Evolutionary conservation across 2,329 filamentous ascomycete genomes (phyloP).

Genomic region (Monilinia aucupariae): DNA sequence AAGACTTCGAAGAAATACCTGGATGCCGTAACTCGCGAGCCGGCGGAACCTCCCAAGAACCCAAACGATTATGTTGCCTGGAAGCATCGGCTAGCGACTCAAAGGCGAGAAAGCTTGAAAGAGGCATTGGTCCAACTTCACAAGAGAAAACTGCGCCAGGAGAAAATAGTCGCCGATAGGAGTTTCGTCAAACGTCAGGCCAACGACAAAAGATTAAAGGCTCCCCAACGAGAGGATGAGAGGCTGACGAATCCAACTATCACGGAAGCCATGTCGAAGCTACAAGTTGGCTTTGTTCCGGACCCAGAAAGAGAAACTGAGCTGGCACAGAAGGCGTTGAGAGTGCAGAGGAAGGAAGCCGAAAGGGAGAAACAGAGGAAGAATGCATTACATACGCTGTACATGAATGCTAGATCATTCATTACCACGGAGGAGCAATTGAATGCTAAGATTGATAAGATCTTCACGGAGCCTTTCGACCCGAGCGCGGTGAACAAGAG

Average conservation of each 20-base stretch:
- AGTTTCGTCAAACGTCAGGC: constrained; percentile 45
- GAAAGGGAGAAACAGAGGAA: constrained; percentile 55
- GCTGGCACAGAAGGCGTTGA: constrained; percentile 42
- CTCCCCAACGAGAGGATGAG: constrained; percentile 70
- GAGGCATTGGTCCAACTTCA: constrained; percentile 67
- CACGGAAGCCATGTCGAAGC: constrained; percentile 44
- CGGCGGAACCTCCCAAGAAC: constrained; percentile 34
- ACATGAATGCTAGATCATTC: constrained; percentile 81
- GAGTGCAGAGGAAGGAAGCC: constrained; percentile 41
- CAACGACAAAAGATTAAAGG: constrained; percentile 47
- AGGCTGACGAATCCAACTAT: constrained; percentile 67
- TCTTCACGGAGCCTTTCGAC: constrained; percentile 53
- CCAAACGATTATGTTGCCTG: constrained; percentile 44
- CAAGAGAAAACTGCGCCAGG: constrained; percentile 51
- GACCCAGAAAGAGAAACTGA: constrained; percentile 59
- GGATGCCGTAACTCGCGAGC: constrained; percentile 50
- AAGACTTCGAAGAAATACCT: constrained; percentile 62
- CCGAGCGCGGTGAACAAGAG: constrained; percentile 5
- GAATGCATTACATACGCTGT: constrained; percentile 76
- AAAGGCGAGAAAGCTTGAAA: constrained; percentile 65
- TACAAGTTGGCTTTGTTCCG: constrained; percentile 47
- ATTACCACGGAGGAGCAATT: constrained; percentile 79
- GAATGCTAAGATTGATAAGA: constrained; percentile 62
- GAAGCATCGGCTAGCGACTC: constrained; percentile 67
- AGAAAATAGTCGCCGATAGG: constrained; percentile 36